phyloP scores from a whole-genome alignment of 208 protist genomes.

The Leishmania lainsoni region DNA sequence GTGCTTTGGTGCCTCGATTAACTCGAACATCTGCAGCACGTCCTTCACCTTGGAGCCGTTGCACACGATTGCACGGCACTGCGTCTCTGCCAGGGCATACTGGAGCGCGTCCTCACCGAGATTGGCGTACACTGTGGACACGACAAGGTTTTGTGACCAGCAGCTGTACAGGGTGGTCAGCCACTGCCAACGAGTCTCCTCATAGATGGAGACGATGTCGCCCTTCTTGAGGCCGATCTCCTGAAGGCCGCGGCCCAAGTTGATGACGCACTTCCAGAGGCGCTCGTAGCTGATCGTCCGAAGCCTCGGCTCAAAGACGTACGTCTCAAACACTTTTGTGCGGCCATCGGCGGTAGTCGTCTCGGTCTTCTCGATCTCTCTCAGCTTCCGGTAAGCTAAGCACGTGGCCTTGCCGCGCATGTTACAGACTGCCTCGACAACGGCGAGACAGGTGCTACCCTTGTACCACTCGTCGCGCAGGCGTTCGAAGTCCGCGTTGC shows the following conservation, averaged over 20 bases:
- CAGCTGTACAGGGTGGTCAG: constrained; percentile 61
- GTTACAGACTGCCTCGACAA: constrained; percentile 47
- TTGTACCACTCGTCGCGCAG: constrained; percentile 48
- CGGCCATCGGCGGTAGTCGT: constrained; percentile 42
- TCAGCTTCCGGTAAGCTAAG: constrained; percentile 57
- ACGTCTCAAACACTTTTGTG: constrained; percentile 58
- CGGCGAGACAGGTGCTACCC: constrained; percentile 39
- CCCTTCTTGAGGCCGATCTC: constrained; percentile 64
- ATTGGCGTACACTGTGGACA: constrained; percentile 85
- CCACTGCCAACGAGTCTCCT: constrained; percentile 90
- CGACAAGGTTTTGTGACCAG: constrained; percentile 70
- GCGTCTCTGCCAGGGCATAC: constrained; percentile 74
- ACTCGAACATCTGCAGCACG: constrained; percentile 52
- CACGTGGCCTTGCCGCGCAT: constrained; percentile 47
- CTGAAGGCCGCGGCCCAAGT: constrained; percentile 50
- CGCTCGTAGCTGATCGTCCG: constrained; percentile 56
- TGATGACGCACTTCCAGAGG: constrained; percentile 56
- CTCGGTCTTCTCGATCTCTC: constrained; percentile 43
- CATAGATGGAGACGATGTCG: constrained; percentile 63
- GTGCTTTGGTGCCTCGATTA: constrained; percentile 9
- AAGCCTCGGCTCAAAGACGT: constrained; percentile 60
- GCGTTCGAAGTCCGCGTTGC: constrained; percentile 47
- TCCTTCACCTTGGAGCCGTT: constrained; percentile 61
- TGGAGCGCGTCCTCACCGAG: constrained; percentile 80
- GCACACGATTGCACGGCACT: constrained; percentile 71